Evolutionary conservation across 208 protist genomes (phyloP), one percentile per base, ranked within the genome.

Genomic region (Acanthamoeba triangularis): DNA sequence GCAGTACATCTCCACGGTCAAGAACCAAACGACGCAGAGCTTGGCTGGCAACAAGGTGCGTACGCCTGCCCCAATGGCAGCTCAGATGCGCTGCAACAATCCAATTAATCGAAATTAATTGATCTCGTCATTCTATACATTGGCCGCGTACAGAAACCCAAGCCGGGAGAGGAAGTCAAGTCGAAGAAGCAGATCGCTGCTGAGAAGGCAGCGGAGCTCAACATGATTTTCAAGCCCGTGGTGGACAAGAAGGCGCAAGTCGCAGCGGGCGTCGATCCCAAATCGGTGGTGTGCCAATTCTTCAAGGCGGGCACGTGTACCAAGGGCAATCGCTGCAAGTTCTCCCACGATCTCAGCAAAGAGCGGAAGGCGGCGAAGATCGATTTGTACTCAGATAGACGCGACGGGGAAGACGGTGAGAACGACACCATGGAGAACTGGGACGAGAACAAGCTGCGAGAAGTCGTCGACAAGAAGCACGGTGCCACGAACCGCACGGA

Each of bases 271-370:
- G 97, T 97, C 41, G 97, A 98, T 92, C 97, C 97, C 41, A 98
- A 98, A 84, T 96, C 96, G 3, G 90, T 98, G 52, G 65, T 98
- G 76, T 98, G 97, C 76, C 93, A 96, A 54, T 98, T 97, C 96
- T 98, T 98, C 80, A 98, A 97, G 94, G 35, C 87, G 14, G 97
- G 97, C 59, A 78, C 95, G 25, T 98, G 97, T 80, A 67, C 30
- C 20, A 98, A 98, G 76, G 98, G 97, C 13, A 92, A 52, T 54
- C 97, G 97, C 72, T 98, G 98, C 95, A 98, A 98, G 90, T 98
- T 96, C 95, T 95, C 95, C 25, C 98, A 98, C 94, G 96, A 98
- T 91, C 41, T 98, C 20, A 47, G 25, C 18, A 90, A 95, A 23
- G 96, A 96, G 54, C 94, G 97, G 82, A 97, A 97, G 74, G 47